Evolutionary conservation across 2,329 filamentous ascomycete genomes (phyloP), one percentile per base, ranked within the genome.

Genomic region (Aspergillus fumigatus): DNA sequence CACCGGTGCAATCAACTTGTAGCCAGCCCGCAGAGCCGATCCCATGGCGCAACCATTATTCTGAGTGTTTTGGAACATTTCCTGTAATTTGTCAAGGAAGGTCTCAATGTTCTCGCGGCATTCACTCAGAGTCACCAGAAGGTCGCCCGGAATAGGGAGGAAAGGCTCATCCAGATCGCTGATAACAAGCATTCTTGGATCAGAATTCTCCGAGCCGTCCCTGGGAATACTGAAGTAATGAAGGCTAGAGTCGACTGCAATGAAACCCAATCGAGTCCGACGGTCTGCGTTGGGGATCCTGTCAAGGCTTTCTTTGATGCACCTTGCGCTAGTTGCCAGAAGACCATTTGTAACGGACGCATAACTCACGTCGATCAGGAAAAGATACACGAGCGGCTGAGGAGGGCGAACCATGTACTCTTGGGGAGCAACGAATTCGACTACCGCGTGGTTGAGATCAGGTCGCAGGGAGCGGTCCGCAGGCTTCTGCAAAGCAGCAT

Each of bases 331-430:
- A 9, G 94, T 97, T 51, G 94, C 94, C 58, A 97, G 80, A 32
- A 99, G 86, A 50, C 94, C 94, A 62, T 88, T 96, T 17, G 91
- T 92, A 17, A 97, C 89, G 32, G 93, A 87, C 11, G 90, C 86
- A 67, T 92, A 95, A 80, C 91, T 96, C 61, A 97, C 92, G 67
- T 97, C 93, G 69, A 97, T 90, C 66, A 96, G 80, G 82, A 97
- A 97, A 14, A 97, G 83, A 72, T 97, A 97, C 41, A 97, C 93
- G 41, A 97, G 81, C 41, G 94, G 94, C 75, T 96, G 93, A 48
- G 94, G 94, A 55, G 94, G 92, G 59, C 94, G 89, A 38, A 99
- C 94, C 94, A 99, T 99, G 77, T 99, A 99, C 76, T 99, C 94
- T 75, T 99, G 94, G 2, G 94, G 94, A 11, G 94, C 94, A 64